Conservation (phyloP, 2,329 filamentous ascomycete genomes). For the Monascus ruber region DNA sequence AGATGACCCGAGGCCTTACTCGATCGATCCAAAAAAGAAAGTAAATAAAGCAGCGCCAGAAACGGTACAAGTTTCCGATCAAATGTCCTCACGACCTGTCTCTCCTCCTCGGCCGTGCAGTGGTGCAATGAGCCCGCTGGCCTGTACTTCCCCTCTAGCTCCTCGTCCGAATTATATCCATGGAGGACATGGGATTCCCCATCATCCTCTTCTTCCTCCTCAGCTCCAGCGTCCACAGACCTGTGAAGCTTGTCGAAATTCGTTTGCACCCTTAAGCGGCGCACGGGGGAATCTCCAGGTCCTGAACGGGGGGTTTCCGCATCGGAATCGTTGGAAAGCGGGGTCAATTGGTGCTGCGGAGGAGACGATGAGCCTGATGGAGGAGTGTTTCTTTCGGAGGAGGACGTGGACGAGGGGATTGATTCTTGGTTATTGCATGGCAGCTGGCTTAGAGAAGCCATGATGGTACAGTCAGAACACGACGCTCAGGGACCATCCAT, state of each 20-base stretch:
- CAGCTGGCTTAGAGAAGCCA: constrained; percentile 14
- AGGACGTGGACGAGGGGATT: constrained; percentile 1
- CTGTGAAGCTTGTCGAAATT: constrained; percentile 13
- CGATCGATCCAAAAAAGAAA: constrained; percentile 76
- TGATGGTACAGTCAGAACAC: constrained; percentile 4
- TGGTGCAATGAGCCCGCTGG: constrained; percentile 14
- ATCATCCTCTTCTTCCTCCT: not conserved
- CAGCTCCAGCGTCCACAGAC: constrained; percentile 3
- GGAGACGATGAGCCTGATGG: constrained; percentile 13
- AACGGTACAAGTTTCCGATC: constrained; percentile 70
- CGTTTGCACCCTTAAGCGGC: constrained; percentile 22
- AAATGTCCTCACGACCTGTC: constrained; percentile 58
- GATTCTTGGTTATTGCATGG: constrained; percentile 7
- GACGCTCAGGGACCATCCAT: too few relatives aligned
- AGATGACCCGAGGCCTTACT: constrained; percentile 42
- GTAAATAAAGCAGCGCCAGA: constrained; percentile 68
- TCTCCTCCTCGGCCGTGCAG: constrained; percentile 56
- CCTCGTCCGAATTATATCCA: constrained; percentile 17
- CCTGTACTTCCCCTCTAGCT: constrained; percentile 8
- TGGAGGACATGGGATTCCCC: constrained; percentile 3
- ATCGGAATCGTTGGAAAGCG: constrained; percentile 22
- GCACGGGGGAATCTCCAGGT: constrained; percentile 8
- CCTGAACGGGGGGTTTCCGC: constrained; percentile 9
- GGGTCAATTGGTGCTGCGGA: constrained; percentile 20
- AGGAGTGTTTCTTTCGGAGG: constrained; percentile 15